Evolutionary conservation across 2,329 filamentous ascomycete species (phyloP), one percentile per base, ranked within the genome.

Genomic region (Alternaria tenuissima): DNA sequence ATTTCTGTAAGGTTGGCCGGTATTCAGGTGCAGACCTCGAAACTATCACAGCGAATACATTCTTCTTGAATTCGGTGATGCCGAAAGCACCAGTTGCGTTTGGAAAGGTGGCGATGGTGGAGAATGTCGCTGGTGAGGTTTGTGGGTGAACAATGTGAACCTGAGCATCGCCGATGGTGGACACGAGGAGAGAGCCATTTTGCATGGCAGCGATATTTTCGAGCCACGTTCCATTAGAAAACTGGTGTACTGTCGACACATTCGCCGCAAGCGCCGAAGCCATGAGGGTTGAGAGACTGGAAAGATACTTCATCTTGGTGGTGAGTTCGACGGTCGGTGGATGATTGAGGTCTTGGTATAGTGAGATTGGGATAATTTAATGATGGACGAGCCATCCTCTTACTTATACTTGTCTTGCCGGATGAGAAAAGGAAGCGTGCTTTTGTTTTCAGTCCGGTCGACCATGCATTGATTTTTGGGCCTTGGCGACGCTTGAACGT

Each of bases 121-220:
- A 59, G 1, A 56, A 30, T 2, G 61, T 68, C 9, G 52, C 20
- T 14, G 71, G 61, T 16, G 70, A 64, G 18, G 24, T 54, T 12
- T 49, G 53, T 2, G 78, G 78, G 52, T 79, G 64, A 36, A 81
- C 62, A 28, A 77, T 66, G 60, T 72, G 72, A 3, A 81, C 61
- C 52, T 77, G 71, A 7, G 78, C 70, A 20, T 52, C 48, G 41
- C 73, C 71, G 9, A 80, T 57, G 4, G 74, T 60, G 14, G 70
- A 65, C n/a, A 76, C 71, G 30, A 81, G 71, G n/a, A 81, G 62
- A 26, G 76, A 68, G 14, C 76, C 77, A 46, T 79, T 79, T n/a
- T 68, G 52, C 20, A 74, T 76, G 3, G 78, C 57, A 8, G 72
- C 76, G 24, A 81, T 65, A 53, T 81, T 81, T 59, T 81, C 80